Conservation (phyloP, 2,329 filamentous ascomycete genomes). For the Niveomyces coronatus region DNA sequence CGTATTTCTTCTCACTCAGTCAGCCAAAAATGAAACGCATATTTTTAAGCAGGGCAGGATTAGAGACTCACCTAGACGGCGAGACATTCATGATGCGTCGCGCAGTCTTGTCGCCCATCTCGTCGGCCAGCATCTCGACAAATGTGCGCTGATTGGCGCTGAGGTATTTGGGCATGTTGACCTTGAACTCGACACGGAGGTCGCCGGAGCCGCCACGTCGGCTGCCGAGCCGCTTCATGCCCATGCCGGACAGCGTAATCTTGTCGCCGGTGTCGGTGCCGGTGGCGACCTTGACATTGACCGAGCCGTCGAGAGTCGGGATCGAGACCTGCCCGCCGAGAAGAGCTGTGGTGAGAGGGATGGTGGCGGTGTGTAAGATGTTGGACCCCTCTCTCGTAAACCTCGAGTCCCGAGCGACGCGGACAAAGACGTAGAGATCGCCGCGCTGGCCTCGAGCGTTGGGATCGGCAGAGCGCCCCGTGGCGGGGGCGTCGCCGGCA, state of each 20-base stretch:
- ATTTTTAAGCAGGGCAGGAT: no score
- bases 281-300: constrained; percentile 82
- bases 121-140: constrained; percentile 90
- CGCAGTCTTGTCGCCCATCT: constrained; percentile 86
- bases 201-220: constrained; percentile 65
- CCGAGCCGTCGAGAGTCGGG: constrained; percentile 81
- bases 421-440: constrained; percentile 84
- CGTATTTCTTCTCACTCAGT: constrained; percentile 3
- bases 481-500: constrained; percentile 78
- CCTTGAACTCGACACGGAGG: constrained; percentile 86
- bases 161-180: constrained; percentile 90
- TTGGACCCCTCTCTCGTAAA: constrained; percentile 84
- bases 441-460: constrained; percentile 60
- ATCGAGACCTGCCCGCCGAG: constrained; percentile 84
- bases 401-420: constrained; percentile 79
- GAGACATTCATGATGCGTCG: constrained; percentile 82
- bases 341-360: constrained; percentile 86
- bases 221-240: constrained; percentile 76
- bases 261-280: constrained; percentile 89
- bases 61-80: constrained; percentile 12
- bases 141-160: constrained; percentile 86
- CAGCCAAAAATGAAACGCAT: constrained; percentile 3
- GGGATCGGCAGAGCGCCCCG: constrained; percentile 56
- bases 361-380: constrained; percentile 81
- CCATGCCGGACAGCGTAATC: constrained; percentile 80